Evolutionary conservation across 164 flowering plant genomes (phyloP).

Genomic region (Saururus chinensis): DNA sequence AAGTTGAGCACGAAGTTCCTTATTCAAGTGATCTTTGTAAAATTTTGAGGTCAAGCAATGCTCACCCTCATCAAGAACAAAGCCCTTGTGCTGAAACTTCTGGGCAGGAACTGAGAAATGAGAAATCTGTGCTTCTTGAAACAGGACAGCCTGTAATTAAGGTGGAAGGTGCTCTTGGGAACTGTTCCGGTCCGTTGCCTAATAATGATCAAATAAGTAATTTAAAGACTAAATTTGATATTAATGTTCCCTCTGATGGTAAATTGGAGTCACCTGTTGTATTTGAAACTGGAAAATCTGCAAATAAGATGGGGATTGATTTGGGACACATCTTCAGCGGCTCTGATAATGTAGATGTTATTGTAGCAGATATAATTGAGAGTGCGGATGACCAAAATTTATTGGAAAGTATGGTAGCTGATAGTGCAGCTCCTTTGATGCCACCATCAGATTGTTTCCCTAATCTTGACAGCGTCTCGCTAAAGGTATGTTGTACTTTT

Average conservation of each 20-base stretch:
- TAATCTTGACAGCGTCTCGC: neutral
- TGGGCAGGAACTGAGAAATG: too few relatives aligned
- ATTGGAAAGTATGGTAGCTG: constrained; percentile 4
- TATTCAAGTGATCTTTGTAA: too few relatives aligned
- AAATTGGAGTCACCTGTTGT: too few relatives aligned
- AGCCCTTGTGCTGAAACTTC: too few relatives aligned
- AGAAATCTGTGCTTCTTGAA: too few relatives aligned
- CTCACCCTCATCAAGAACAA: too few relatives aligned
- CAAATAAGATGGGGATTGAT: constrained; percentile 11
- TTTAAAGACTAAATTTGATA: constrained; percentile 11
- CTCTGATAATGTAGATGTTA: constrained; percentile 5
- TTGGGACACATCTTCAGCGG: constrained; percentile 10
- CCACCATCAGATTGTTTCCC: constrained; percentile 14
- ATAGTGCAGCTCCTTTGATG: constrained; percentile 3
- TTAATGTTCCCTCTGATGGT: constrained; percentile 3
- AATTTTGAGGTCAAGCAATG: too few relatives aligned
- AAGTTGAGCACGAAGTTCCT: too few relatives aligned
- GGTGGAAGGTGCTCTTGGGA: constrained; percentile 3
- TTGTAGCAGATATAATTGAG: constrained; percentile 2
- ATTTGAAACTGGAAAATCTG: constrained; percentile 11
- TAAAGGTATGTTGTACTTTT: too few relatives aligned
- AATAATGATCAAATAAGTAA: neutral
- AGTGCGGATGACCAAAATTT: constrained; percentile 3
- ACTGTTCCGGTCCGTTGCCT: constrained; percentile 8
- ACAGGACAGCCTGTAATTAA: too few relatives aligned